Percentiles rank a stretch among this genome's conserved stretches.
These are phyloP conservation scores for Bombardia bombarda DNA, from an alignment of 495 filamentous ascomycete species.

Conservation along the genomic window DNA sequence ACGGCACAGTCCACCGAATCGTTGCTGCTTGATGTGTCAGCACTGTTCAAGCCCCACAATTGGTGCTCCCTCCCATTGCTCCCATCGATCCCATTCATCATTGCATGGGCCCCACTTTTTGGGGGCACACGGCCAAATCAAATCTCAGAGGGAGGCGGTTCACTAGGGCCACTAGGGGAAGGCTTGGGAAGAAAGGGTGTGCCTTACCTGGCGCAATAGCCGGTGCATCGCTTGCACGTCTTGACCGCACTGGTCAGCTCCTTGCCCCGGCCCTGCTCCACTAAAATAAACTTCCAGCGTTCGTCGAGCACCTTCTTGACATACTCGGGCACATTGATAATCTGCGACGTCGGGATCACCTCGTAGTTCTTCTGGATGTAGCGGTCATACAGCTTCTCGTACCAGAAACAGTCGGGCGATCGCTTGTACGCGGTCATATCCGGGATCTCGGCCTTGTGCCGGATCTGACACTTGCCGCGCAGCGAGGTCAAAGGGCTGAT, in stretches of 20 bases:
- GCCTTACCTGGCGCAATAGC: conserved; percentile 90
- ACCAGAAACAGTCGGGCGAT: conserved; percentile 83
- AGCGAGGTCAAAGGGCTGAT: conserved; percentile 85
- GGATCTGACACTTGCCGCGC: conserved; percentile 85
- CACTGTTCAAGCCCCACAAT: conserved; percentile 4
- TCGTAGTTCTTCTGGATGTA: conserved; percentile 98
- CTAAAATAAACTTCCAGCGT: conserved; percentile 89
- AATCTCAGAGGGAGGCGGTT: too few species aligned
- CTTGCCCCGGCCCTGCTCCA: conserved; percentile 84
- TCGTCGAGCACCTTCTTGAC: conserved; percentile 94
- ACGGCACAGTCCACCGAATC: conserved; percentile 97
- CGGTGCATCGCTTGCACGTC: conserved; percentile 81
- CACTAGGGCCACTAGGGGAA: too few species aligned
- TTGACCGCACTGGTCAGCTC: conserved; percentile 96
- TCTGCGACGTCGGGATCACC: conserved; percentile 81
- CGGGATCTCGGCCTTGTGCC: conserved; percentile 76
- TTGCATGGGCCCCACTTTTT: not conserved
- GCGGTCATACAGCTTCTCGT: conserved; percentile 92
- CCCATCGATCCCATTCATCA: not conserved
- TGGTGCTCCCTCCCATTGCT: not conserved
- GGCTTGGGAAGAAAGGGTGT: too few species aligned
- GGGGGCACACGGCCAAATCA: too few species aligned
- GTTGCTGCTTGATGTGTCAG: conserved; percentile 48
- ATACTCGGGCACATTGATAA: conserved; percentile 90
- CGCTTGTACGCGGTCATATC: conserved; percentile 80